Conservation (phyloP, 345 rosid species). For the Pugionium cornutum region DNA sequence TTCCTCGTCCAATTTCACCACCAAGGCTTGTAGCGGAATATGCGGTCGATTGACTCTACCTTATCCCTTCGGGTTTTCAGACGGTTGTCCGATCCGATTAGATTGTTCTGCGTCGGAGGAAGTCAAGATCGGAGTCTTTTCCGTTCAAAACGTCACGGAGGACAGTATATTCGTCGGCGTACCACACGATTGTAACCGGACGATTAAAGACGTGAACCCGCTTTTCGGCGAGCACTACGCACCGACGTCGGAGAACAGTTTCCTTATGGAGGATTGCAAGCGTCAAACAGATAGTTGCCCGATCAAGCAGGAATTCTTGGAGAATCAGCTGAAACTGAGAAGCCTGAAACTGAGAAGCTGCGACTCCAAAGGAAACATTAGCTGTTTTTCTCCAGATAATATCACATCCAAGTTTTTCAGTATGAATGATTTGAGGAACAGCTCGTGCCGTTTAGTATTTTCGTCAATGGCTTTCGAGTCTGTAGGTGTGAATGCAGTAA, state of each 20-base stretch:
- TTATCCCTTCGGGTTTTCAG: slow-evolving; percentile 82
- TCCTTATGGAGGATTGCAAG: slow-evolving; percentile 60
- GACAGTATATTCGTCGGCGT: slow-evolving; percentile 43
- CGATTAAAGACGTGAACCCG: background rate
- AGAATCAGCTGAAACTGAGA: background rate
- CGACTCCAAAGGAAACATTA: slow-evolving; percentile 35
- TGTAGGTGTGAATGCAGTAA: slow-evolving; percentile 11
- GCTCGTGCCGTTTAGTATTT: slow-evolving; percentile 46
- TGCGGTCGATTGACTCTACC: slow-evolving; percentile 45
- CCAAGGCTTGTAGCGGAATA: background rate
- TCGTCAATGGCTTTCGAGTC: slow-evolving; percentile 57
- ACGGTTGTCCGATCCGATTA: slow-evolving; percentile 50
- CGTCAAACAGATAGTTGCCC: slow-evolving; percentile 36
- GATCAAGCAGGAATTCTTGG: slow-evolving; percentile 41
- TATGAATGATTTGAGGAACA: slow-evolving; percentile 23
- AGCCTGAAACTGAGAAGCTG: slow-evolving; percentile 37
- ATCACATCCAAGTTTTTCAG: slow-evolving; percentile 29
- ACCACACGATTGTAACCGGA: slow-evolving; percentile 39
- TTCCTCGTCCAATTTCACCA: background rate
- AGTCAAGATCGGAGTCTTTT: slow-evolving; percentile 49
- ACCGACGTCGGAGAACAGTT: slow-evolving; percentile 50
- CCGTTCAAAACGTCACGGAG: slow-evolving; percentile 57
- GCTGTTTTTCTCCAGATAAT: slow-evolving; percentile 44
- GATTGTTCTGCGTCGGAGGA: slow-evolving; percentile 30
- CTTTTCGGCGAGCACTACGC: slow-evolving; percentile 51